Conservation (phyloP, 768 basidiomycete genomes). For the Lactifluus rugatus region DNA sequence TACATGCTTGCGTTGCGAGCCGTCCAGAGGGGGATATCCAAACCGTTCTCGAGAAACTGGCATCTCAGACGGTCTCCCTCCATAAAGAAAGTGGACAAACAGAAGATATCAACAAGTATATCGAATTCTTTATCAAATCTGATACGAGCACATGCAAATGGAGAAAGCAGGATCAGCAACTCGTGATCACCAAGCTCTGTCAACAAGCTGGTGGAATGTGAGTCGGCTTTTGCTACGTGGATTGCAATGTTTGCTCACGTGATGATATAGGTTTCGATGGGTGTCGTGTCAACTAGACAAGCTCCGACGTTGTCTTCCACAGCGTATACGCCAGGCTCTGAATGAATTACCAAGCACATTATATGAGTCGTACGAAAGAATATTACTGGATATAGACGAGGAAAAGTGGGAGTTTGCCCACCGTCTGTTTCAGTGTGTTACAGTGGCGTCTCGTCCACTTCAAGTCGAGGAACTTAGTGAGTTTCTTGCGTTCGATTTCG, state of each 20-base stretch:
- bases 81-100: not conserved
- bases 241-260: not conserved
- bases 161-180: not conserved
- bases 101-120: not conserved
- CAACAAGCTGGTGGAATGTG: not conserved
- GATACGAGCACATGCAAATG: not conserved
- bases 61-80: not conserved
- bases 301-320: no score
- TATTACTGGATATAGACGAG: not conserved
- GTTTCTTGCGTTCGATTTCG: not conserved
- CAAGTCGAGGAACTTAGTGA: not conserved
- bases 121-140: not conserved
- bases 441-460: not conserved
- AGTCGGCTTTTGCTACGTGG: not conserved
- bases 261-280: not conserved
- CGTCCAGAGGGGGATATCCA: no score
- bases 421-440: not conserved
- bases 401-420: not conserved
- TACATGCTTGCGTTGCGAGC: no score
- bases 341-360: not conserved
- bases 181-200: not conserved
- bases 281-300: not conserved
- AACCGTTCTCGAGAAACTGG: not conserved
- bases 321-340: not conserved
- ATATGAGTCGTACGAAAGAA: not conserved